Conservation (phyloP, 805 yeast species). For the Peterozyma xylosa region DNA sequence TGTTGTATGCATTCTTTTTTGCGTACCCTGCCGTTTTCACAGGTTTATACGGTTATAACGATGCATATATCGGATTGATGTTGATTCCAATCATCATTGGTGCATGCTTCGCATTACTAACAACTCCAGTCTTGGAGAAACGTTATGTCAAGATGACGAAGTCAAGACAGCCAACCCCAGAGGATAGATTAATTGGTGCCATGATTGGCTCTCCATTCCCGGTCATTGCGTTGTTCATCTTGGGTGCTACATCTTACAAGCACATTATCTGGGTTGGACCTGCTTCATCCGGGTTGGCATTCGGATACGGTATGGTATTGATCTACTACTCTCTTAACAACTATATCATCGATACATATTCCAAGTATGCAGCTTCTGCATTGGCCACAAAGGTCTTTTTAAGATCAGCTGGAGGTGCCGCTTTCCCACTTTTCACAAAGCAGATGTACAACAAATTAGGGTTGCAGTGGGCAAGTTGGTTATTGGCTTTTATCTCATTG, state of each 20-base stretch:
- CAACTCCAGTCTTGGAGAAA: slow-evolving; percentile 72
- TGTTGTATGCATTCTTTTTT: slow-evolving; percentile 88
- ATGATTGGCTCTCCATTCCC: slow-evolving; percentile 81
- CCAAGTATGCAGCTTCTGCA: slow-evolving; percentile 74
- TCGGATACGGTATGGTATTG: slow-evolving; percentile 56
- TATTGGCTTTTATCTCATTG: slow-evolving; percentile 67
- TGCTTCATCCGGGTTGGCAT: slow-evolving; percentile 50
- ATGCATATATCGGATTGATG: slow-evolving; percentile 79
- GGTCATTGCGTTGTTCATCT: slow-evolving; percentile 68
- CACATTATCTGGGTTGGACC: slow-evolving; percentile 63
- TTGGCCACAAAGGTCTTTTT: slow-evolving; percentile 76
- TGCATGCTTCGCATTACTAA: slow-evolving; percentile 60
- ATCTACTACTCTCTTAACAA: slow-evolving; percentile 57
- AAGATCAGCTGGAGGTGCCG: slow-evolving; percentile 82
- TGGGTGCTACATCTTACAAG: slow-evolving; percentile 72
- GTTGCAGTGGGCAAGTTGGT: slow-evolving; percentile 74
- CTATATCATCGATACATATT: slow-evolving; percentile 87
- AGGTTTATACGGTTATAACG: slow-evolving; percentile 69
- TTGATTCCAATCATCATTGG: slow-evolving; percentile 87
- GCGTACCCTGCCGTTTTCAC: slow-evolving; percentile 89
- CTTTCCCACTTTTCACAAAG: slow-evolving; percentile 73
- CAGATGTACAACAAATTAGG: slow-evolving; percentile 76
- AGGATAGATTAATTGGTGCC: slow-evolving; percentile 74
- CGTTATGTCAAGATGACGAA: slow-evolving; percentile 44
- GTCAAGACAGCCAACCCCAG: slow-evolving; percentile 62